Evolutionary conservation across 1,284 basidiomycete species (phyloP).

Genomic region (Coniferiporia sulphurascens): DNA sequence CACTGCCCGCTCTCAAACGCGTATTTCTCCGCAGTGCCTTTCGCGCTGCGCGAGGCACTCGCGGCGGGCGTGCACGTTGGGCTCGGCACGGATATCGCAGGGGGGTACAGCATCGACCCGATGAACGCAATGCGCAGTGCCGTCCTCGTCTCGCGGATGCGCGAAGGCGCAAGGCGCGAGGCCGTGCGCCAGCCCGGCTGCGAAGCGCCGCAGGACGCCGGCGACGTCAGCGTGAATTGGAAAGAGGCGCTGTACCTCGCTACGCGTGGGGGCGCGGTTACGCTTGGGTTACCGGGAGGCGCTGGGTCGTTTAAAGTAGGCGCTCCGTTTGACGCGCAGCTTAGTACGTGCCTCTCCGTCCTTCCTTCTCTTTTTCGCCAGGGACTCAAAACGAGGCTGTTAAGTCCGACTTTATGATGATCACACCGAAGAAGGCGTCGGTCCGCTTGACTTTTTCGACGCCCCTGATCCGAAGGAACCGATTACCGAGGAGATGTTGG

Average conservation of each 20-base stretch:
- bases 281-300: slow-evolving; percentile 48
- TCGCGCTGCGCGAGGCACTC: slow-evolving; percentile 72
- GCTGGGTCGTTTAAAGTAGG: slow-evolving; percentile 61
- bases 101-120: slow-evolving; percentile 75
- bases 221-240: slow-evolving; percentile 60
- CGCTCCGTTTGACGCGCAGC: slow-evolving; percentile 77
- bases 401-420: slow-evolving; percentile 50
- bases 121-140: slow-evolving; percentile 76
- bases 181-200: slow-evolving; percentile 6
- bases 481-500: slow-evolving; percentile 54
- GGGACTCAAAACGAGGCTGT: not conserved
- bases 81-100: slow-evolving; percentile 80
- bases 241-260: slow-evolving; percentile 75
- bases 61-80: slow-evolving; percentile 61
- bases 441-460: slow-evolving; percentile 67
- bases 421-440: slow-evolving; percentile 39
- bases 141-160: slow-evolving; percentile 64
- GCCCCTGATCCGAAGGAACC: slow-evolving; percentile 25
- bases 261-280: slow-evolving; percentile 68
- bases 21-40: slow-evolving; percentile 75
- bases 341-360: slow-evolving; percentile 40
- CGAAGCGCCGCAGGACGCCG: slow-evolving; percentile 12
- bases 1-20: slow-evolving; percentile 84
- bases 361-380: slow-evolving; percentile 1
- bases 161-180: slow-evolving; percentile 51